Conservation (phyloP, 2,329 filamentous ascomycete genomes). For the Alternaria conjuncta region DNA sequence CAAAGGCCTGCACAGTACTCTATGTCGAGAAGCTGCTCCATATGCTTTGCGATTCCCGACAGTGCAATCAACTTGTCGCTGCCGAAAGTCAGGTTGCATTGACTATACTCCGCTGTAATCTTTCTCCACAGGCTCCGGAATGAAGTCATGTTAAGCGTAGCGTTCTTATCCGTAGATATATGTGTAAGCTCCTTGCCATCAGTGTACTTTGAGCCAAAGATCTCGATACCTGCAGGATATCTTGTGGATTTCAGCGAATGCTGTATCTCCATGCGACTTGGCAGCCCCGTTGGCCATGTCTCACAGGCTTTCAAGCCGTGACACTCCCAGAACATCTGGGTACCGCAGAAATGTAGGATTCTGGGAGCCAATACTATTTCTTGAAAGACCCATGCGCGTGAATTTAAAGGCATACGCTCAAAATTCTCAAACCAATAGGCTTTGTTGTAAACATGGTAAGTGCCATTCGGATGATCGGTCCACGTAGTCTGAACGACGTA, state of each 20-base stretch:
- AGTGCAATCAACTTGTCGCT: not conserved
- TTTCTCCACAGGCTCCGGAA: not conserved
- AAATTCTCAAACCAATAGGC: not conserved
- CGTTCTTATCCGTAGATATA: not conserved
- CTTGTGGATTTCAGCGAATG: not conserved
- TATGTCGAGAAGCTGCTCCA: not conserved
- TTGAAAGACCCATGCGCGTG: not conserved
- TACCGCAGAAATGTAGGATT: not conserved
- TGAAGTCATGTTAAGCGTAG: fast-evolving
- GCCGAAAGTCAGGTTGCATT: not conserved
- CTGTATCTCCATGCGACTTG: fast-evolving
- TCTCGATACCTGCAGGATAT: not conserved
- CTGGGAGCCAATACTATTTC: not conserved
- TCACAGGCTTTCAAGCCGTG: not conserved
- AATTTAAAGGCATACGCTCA: not conserved
- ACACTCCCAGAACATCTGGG: not conserved
- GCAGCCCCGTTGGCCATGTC: not conserved
- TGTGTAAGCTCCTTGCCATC: not conserved
- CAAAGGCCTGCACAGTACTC: not conserved
- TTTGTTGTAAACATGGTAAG: not conserved
- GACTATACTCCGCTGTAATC: not conserved
- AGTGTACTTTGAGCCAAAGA: not conserved
- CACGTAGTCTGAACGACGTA: not conserved
- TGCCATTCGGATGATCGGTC: not conserved
- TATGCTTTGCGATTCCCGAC: not conserved